Conservation (phyloP, 1,139 yeast species). For the Yamadazyma taylorii region DNA sequence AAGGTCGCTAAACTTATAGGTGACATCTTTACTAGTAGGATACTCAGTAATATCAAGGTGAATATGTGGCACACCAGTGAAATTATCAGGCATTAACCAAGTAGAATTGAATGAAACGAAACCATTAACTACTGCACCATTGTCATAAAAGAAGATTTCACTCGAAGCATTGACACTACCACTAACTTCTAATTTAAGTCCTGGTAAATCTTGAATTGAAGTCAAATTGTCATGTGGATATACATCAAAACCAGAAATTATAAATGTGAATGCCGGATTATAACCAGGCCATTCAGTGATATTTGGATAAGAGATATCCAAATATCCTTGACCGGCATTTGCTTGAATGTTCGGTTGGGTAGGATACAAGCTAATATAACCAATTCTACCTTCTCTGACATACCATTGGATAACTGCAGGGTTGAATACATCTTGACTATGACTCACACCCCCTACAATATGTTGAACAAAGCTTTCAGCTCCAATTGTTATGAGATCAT, state of each 20-base stretch:
- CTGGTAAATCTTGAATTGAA: slow-evolving; percentile 1
- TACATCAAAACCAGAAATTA: slow-evolving; percentile 2
- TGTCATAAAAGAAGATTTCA: not conserved
- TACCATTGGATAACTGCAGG: slow-evolving; percentile 15
- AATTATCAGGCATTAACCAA: slow-evolving; percentile 2
- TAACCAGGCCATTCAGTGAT: slow-evolving; percentile 4
- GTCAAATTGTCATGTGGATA: slow-evolving; percentile 3
- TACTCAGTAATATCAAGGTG: slow-evolving; percentile 1
- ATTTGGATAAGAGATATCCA: slow-evolving; percentile 12
- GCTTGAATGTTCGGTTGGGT: slow-evolving; percentile 10
- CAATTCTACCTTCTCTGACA: slow-evolving; percentile 14
- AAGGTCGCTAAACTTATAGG: no score
- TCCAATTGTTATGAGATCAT: slow-evolving; percentile 11
- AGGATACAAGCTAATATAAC: slow-evolving; percentile 10
- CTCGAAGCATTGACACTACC: slow-evolving; percentile 2
- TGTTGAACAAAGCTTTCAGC: slow-evolving; percentile 10
- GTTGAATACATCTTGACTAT: slow-evolving; percentile 8
- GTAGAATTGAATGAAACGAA: slow-evolving; percentile 2
- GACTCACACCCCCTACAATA: slow-evolving; percentile 12
- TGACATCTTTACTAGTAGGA: not conserved
- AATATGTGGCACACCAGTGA: slow-evolving; percentile 2
- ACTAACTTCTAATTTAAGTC: slow-evolving; percentile 1
- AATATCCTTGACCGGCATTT: slow-evolving; percentile 13
- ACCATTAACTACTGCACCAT: not conserved
- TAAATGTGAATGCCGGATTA: slow-evolving; percentile 1